phyloP scores from a whole-genome alignment of 768 basidiomycete species.

The Sarcodon sp. region DNA sequence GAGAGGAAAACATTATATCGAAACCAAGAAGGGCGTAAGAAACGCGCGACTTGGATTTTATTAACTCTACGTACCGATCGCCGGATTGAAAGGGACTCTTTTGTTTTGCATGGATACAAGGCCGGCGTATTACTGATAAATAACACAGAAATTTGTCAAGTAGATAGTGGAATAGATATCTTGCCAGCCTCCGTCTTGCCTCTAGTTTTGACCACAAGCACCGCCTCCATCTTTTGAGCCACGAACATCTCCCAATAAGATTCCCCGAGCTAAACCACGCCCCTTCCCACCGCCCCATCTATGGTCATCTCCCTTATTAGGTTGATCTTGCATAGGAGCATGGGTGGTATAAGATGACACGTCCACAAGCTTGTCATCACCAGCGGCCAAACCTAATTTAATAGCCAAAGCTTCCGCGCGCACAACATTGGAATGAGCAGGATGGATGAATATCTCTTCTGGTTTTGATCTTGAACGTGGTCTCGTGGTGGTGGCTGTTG shows the following conservation, averaged over 20 bases:
- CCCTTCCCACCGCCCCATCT: constrained; percentile 42
- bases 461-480: constrained; percentile 43
- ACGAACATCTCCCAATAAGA: constrained; percentile 15
- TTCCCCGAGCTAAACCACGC: constrained; percentile 31
- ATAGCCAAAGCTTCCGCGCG: constrained; percentile 52
- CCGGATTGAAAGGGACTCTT: too few species aligned
- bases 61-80: constrained; percentile 42
- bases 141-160: too few species aligned
- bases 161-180: too few species aligned
- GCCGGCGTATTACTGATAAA: too few species aligned
- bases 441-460: constrained; percentile 45
- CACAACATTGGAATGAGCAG: constrained; percentile 46
- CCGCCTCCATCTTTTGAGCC: too few species aligned
- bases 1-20: too few species aligned
- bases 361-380: constrained; percentile 34
- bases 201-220: too few species aligned
- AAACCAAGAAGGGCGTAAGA: constrained; percentile 46
- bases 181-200: too few species aligned
- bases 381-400: constrained; percentile 32
- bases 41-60: constrained; percentile 49
- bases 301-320: constrained; percentile 2
- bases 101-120: too few species aligned
- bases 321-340: constrained; percentile 8
- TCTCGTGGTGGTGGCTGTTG: constrained; percentile 13
- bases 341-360: constrained; percentile 6